Conservation (phyloP, 306 rosid genomes). For the Vicia faba region DNA sequence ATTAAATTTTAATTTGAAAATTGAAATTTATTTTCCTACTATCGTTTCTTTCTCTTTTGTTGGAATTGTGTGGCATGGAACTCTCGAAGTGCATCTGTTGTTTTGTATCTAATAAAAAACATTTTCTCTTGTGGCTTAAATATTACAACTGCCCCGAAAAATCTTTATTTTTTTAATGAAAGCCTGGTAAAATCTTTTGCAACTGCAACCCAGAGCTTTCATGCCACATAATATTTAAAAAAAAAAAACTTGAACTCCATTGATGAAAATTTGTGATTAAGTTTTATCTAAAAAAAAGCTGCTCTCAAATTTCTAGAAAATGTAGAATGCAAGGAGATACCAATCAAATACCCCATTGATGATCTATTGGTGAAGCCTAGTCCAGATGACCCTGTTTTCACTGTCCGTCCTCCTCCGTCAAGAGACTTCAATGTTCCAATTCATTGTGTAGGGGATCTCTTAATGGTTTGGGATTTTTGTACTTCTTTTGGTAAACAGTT, state of each 20-base stretch:
- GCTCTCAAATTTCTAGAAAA: constrained; percentile 50
- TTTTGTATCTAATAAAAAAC: constrained; percentile 18
- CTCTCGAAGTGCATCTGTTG: not conserved
- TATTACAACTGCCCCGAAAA: constrained; percentile 1
- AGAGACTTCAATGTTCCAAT: constrained; percentile 78
- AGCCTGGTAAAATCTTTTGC: constrained; percentile 5
- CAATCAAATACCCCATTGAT: constrained; percentile 87
- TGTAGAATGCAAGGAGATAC: constrained; percentile 49
- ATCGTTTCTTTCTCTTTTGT: not conserved
- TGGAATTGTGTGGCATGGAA: constrained; percentile 18
- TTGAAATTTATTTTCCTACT: not conserved
- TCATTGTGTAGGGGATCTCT: constrained; percentile 74
- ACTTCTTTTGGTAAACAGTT: constrained; percentile 69
- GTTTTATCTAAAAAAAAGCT: constrained; percentile 30
- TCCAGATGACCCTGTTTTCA: constrained; percentile 73
- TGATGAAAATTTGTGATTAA: constrained; percentile 20
- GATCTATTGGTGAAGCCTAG: constrained; percentile 83
- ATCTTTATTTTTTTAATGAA: not conserved
- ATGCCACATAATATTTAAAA: constrained; percentile 7
- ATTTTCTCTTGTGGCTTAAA: constrained; percentile 20
- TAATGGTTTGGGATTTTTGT: constrained; percentile 95
- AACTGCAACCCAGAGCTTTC: constrained; percentile 7
- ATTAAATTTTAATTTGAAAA: constrained; percentile 13
- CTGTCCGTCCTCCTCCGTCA: constrained; percentile 69
- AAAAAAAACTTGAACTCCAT: not conserved